Conservation (phyloP, 2,329 filamentous ascomycete species). For the Aschersonia sp. region DNA sequence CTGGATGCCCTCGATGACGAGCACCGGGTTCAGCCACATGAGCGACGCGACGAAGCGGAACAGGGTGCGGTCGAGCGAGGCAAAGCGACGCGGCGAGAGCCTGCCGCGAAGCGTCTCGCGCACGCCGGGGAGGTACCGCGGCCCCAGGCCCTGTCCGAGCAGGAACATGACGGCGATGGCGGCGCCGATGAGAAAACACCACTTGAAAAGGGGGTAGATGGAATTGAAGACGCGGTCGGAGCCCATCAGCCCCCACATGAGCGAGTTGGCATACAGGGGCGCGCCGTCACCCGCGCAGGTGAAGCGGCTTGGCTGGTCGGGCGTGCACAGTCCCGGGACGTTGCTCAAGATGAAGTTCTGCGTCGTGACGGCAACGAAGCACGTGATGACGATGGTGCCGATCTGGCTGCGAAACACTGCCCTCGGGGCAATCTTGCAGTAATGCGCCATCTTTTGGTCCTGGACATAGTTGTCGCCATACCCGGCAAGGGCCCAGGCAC, state of each 20-base stretch:
- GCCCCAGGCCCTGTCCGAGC: slow-evolving; percentile 6
- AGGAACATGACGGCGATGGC: slow-evolving; percentile 20
- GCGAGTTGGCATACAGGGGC: slow-evolving; percentile 21
- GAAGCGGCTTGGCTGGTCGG: slow-evolving; percentile 24
- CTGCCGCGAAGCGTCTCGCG: slow-evolving; percentile 14
- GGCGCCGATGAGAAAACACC: slow-evolving; percentile 27
- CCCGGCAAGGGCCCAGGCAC: slow-evolving; percentile 12
- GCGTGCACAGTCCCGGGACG: slow-evolving; percentile 16
- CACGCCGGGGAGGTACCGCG: slow-evolving; percentile 12
- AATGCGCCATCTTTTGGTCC: slow-evolving; percentile 36
- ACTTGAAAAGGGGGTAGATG: slow-evolving; percentile 23
- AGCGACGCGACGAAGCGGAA: slow-evolving; percentile 23
- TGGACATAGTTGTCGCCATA: slow-evolving; percentile 27
- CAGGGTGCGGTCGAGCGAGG: slow-evolving; percentile 18
- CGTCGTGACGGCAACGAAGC: slow-evolving; percentile 28
- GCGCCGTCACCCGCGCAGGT: slow-evolving; percentile 32
- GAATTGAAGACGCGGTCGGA: slow-evolving; percentile 28
- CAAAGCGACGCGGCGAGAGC: slow-evolving; percentile 17
- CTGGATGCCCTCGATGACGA: slow-evolving; percentile 25
- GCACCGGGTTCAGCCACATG: slow-evolving; percentile 24
- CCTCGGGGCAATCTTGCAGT: slow-evolving; percentile 32
- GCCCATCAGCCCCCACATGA: slow-evolving; percentile 35
- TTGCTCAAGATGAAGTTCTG: slow-evolving; percentile 25
- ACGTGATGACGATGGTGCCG: slow-evolving; percentile 28
- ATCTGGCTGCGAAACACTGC: slow-evolving; percentile 32